A percentile compares a stretch with the other conserved stretches of the same genome.
phyloP scores from a whole-genome alignment of 768 basidiomycete genomes.

The Leccinum boreale region DNA sequence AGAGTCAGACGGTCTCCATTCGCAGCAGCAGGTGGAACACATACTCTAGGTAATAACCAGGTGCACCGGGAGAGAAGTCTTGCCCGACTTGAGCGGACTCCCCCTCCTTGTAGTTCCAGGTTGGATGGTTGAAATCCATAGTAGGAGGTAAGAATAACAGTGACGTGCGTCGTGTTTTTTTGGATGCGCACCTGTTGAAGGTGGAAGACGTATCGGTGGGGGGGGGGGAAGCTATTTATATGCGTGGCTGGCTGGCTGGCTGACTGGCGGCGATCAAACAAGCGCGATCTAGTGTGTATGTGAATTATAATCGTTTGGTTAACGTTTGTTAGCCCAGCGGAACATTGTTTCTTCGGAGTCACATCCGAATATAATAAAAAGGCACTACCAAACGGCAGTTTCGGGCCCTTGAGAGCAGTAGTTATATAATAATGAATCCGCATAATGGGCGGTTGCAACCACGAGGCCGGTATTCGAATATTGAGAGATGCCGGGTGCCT shows the following conservation, averaged over 20 bases:
- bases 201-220: background rate
- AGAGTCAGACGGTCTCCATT: background rate
- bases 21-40: background rate
- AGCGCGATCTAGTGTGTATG: background rate
- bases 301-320: background rate
- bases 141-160: background rate
- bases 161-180: background rate
- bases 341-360: no score
- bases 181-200: background rate
- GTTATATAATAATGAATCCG: background rate
- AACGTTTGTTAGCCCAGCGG: background rate
- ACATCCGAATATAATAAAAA: background rate
- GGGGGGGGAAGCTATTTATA: background rate
- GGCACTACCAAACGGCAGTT: background rate
- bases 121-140: no score
- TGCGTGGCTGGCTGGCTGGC: background rate
- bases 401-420: no score
- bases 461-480: background rate
- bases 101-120: background rate
- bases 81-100: background rate
- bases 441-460: background rate
- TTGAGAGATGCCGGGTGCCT: background rate
- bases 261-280: background rate
- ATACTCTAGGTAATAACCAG: background rate
- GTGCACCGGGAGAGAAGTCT: background rate